Evolutionary conservation across 331 rosid species (phyloP).

Genomic region (Malus hybrid): DNA sequence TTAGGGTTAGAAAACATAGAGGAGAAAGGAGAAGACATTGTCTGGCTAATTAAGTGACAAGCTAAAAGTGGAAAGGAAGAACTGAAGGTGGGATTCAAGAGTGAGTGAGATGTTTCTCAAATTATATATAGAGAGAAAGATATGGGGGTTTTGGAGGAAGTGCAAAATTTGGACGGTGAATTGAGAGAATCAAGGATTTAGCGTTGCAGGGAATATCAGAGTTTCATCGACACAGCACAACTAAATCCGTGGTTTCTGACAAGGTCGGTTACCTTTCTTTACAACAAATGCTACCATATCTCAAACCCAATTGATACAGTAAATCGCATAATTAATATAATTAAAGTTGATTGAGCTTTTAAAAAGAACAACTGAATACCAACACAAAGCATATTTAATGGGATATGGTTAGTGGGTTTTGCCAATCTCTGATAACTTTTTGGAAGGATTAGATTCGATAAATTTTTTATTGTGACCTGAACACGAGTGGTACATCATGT

Average conservation of each 20-base stretch:
- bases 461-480: too few species aligned
- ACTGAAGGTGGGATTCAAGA: background rate
- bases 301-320: background rate
- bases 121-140: background rate
- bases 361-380: background rate
- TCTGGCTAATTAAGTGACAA: background rate
- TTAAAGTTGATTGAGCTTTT: background rate
- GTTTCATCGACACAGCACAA: background rate
- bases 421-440: background rate
- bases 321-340: background rate
- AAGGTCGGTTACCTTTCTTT: background rate
- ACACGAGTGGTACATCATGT: too few species aligned
- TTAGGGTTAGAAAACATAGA: background rate
- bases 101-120: background rate
- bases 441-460: background rate
- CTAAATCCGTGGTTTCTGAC: background rate
- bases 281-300: background rate
- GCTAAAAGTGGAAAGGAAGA: background rate
- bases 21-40: background rate
- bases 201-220: background rate
- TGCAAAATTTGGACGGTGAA: too few species aligned
- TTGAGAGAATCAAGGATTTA: background rate
- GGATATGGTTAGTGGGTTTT: background rate
- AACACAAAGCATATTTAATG: background rate
- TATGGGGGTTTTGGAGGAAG: too few species aligned